Conservation (phyloP, 2,329 filamentous ascomycete species). For the Cladophialophora yegresii region DNA sequence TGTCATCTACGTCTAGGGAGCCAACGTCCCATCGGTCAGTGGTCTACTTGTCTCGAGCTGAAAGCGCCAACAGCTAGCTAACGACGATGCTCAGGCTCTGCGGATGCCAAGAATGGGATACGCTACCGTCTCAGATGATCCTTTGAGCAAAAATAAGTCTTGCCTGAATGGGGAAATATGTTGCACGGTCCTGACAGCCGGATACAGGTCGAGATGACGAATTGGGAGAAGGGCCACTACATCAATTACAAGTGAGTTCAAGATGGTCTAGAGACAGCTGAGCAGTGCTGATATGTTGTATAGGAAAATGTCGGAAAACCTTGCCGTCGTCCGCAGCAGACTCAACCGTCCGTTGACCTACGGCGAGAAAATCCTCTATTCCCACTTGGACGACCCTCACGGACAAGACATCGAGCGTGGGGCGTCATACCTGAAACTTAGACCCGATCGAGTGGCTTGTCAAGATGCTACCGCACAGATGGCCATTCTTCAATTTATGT, state of each 20-base stretch:
- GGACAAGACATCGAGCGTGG: slow-evolving; percentile 96
- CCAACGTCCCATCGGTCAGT: slow-evolving; percentile 52
- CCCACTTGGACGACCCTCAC: slow-evolving; percentile 95
- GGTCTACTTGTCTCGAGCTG: slow-evolving; percentile 15
- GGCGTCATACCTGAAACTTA: slow-evolving; percentile 91
- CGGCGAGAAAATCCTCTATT: slow-evolving; percentile 99
- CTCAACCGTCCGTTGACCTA: slow-evolving; percentile 92
- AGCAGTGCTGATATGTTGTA: slow-evolving; percentile 16
- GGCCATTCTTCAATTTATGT: slow-evolving; percentile 99
- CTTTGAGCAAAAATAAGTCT: slow-evolving; percentile 74
- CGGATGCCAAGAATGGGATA: slow-evolving; percentile 34
- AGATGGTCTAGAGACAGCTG: neutral
- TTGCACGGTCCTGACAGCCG: slow-evolving; percentile 20
- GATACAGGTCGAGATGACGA: slow-evolving; percentile 83
- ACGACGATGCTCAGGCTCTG: slow-evolving; percentile 38
- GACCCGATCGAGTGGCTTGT: slow-evolving; percentile 96
- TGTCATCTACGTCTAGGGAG: slow-evolving; percentile 40
- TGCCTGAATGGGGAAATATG: neutral
- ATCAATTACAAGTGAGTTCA: slow-evolving; percentile 79
- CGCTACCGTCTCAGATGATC: slow-evolving; percentile 63
- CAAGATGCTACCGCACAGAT: slow-evolving; percentile 99
- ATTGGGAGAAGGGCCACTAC: slow-evolving; percentile 91
- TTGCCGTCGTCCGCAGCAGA: slow-evolving; percentile 81
- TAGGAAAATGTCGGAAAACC: slow-evolving; percentile 98
- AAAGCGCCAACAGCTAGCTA: slow-evolving; percentile 14